A percentile compares a stretch with the other conserved stretches of the same genome.
phyloP scores from a whole-genome alignment of 2,329 filamentous ascomycete species.

The Fusarium buharicum region DNA sequence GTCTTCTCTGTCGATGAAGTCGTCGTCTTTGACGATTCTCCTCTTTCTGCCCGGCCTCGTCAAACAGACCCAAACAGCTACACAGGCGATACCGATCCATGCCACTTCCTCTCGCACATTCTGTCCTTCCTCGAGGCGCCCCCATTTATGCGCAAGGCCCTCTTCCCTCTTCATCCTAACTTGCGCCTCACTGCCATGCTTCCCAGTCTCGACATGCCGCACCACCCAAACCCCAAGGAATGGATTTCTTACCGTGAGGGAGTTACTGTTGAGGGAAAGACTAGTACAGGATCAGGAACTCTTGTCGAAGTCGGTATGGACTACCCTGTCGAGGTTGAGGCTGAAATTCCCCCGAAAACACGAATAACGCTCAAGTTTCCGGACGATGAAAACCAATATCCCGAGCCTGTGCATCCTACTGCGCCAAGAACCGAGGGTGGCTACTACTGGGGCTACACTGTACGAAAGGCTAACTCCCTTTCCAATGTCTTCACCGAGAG shows the following conservation, averaged over 20 bases:
- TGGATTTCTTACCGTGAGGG: constrained; percentile 85
- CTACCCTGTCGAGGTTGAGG: constrained; percentile 65
- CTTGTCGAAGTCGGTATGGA: constrained; percentile 68
- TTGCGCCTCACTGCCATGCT: constrained; percentile 77
- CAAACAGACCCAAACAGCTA: constrained; percentile 63
- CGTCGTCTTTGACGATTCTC: constrained; percentile 80
- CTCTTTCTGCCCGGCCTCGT: constrained; percentile 56
- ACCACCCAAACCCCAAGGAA: constrained; percentile 80
- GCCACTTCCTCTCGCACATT: constrained; percentile 82
- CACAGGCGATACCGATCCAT: constrained; percentile 79
- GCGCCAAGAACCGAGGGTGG: constrained; percentile 78
- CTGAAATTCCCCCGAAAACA: constrained; percentile 74
- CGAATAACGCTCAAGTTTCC: constrained; percentile 78
- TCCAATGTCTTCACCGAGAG: constrained; percentile 82
- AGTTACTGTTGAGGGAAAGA: constrained; percentile 65
- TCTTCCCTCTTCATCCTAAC: constrained; percentile 85
- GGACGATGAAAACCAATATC: constrained; percentile 55
- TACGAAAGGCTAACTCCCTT: constrained; percentile 73
- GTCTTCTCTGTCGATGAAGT: constrained; percentile 89
- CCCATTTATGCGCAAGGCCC: constrained; percentile 78
- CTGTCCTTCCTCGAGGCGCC: constrained; percentile 86
- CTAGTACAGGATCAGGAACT: constrained; percentile 58
- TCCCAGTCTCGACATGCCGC: constrained; percentile 84
- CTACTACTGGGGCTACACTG: constrained; percentile 87
- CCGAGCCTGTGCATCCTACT: constrained; percentile 73